Evolutionary conservation across 2,329 filamentous ascomycete genomes (phyloP), one percentile per base, ranked within the genome.

Genomic region (Fusarium goolgardi): DNA sequence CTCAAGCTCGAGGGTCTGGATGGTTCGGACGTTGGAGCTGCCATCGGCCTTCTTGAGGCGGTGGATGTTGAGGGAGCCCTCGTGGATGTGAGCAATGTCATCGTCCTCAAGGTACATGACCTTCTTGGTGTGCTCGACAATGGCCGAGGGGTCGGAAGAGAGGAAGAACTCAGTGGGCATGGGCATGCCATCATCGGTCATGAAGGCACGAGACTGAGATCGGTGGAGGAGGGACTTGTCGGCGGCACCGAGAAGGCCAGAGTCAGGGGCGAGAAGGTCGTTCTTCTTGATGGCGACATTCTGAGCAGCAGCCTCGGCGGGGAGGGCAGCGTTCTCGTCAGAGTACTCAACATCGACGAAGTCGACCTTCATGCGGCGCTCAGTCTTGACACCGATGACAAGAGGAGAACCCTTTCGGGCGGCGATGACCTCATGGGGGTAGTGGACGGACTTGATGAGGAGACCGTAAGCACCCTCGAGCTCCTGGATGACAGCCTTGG

Each of bases 51-150:
- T 98, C 83, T 92, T 94, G 74, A 98, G 87, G 78, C 96, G 93
- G 87, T 99, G 96, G 76, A 99, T 99, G 88, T 99, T 98, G 75
- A 99, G 89, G 72, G 96, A 96, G 63, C 96, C 96, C 83, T 99
- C 96, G 84, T 98, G 96, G 76, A 99, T 97, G 85, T 99, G 96
- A 71, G 96, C 96, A 85, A 99, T 98, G 79, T 99, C 96, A 80
- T 99, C 96, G 79, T 99, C 96, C 86, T 99, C 96, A 58, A 99
- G 91, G 86, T 99, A 99, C 82, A 99, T 90, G 70, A 99, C 96
- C 88, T 98, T 99, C 89, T 99, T 99, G 80, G 96, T 99, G 88
- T 99, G 96, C 86, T 99, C 96, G 73, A 99, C 92, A 76, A 99
- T 97, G 76, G 96, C 95, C 41, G 96, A 97, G 20, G 96, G 96